A percentile compares a stretch with the other conserved stretches of the same genome.
These are phyloP conservation scores for Ascochyta viciae-villosae DNA, from an alignment of 2,329 filamentous ascomycete species.

Conservation along the genomic window DNA sequence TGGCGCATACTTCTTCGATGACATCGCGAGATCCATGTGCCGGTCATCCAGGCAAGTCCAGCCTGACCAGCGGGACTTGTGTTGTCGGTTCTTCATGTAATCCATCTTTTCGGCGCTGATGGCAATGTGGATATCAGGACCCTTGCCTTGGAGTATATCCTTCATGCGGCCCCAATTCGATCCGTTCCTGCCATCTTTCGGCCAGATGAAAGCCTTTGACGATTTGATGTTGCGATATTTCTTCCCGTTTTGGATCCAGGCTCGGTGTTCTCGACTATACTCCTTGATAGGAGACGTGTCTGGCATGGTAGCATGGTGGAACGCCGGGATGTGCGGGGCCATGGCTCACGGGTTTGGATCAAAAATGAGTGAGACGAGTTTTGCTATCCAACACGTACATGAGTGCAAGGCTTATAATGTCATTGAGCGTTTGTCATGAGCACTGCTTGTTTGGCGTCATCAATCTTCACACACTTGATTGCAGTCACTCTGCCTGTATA, in stretches of 20 bases:
- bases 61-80: slow-evolving; percentile 46
- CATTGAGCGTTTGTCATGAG: slow-evolving; percentile 1
- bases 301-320: slow-evolving; percentile 15
- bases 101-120: slow-evolving; percentile 48
- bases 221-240: slow-evolving; percentile 36
- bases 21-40: slow-evolving; percentile 20
- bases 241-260: slow-evolving; percentile 38
- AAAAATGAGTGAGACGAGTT: neutral
- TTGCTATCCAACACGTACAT: neutral
- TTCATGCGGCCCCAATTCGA: slow-evolving; percentile 50
- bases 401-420: slow-evolving; percentile 2
- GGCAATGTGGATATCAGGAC: slow-evolving; percentile 56
- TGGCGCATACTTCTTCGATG: slow-evolving; percentile 21
- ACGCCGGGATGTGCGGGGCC: slow-evolving; percentile 2
- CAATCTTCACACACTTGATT: neutral
- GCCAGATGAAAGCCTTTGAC: slow-evolving; percentile 54
- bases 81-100: slow-evolving; percentile 48
- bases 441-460: neutral
- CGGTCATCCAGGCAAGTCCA: slow-evolving; percentile 41
- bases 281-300: slow-evolving; percentile 27
- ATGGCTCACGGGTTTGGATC: neutral
- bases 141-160: slow-evolving; percentile 51
- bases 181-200: slow-evolving; percentile 51
- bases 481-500: neutral
- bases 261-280: slow-evolving; percentile 24